Conservation (phyloP, 352 stramenopile genomes). For the Pelagophyceae sp. region DNA sequence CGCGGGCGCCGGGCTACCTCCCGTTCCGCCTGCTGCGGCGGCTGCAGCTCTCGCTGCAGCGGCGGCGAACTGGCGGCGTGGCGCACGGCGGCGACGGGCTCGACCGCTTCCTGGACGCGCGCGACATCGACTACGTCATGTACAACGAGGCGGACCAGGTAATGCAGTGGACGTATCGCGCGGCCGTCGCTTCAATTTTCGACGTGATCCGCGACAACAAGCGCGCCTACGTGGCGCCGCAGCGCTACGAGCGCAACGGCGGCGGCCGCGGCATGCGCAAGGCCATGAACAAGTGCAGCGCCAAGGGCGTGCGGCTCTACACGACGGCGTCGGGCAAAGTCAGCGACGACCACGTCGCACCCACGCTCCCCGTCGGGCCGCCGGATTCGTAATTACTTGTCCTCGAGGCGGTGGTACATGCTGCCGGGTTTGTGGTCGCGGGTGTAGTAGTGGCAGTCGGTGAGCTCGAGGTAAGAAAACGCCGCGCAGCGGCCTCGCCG, state of each 20-base stretch:
- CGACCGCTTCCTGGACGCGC: neutral
- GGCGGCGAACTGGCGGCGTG: neutral
- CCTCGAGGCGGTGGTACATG: too few species aligned
- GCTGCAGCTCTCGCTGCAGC: neutral
- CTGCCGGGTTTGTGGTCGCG: too few species aligned
- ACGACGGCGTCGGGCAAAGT: too few species aligned
- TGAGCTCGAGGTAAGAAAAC: too few species aligned
- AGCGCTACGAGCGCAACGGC: conserved; percentile 22
- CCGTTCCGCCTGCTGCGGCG: neutral
- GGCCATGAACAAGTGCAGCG: too few species aligned
- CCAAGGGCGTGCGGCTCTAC: too few species aligned
- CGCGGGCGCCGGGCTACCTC: neutral
- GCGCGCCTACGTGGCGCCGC: neutral
- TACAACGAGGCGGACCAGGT: conserved; percentile 19
- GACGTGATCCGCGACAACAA: neutral
- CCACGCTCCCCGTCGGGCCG: too few species aligned
- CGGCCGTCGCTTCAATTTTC: neutral
- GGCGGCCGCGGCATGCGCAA: too few species aligned
- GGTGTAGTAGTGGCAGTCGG: too few species aligned
- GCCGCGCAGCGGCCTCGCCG: too few species aligned
- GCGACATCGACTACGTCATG: neutral
- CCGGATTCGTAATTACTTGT: too few species aligned
- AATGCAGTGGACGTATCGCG: neutral
- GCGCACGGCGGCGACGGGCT: neutral
- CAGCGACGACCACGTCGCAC: too few species aligned